Evolutionary conservation across 2,329 filamentous ascomycete species (phyloP).

Genomic region (Chaetothyriales sp.): DNA sequence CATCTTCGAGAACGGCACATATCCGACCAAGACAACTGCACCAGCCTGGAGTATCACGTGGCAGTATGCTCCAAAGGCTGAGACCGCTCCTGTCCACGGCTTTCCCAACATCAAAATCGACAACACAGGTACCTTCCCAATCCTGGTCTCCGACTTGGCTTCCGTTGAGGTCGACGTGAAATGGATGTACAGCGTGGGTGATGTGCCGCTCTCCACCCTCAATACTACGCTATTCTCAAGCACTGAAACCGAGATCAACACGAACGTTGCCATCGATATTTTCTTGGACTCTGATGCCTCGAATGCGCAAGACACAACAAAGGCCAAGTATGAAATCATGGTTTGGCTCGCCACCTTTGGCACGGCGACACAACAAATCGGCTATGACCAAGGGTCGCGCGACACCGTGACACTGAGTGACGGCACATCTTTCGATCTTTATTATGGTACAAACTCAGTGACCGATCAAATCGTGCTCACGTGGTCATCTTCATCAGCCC

Average conservation of each 20-base stretch:
- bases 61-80: slow-evolving; percentile 34
- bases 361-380: slow-evolving; percentile 36
- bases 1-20: slow-evolving; percentile 38
- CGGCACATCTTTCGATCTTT: slow-evolving; percentile 33
- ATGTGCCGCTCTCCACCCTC: slow-evolving; percentile 26
- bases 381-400: slow-evolving; percentile 23
- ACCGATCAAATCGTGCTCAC: slow-evolving; percentile 36
- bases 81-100: slow-evolving; percentile 38
- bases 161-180: slow-evolving; percentile 33
- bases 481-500: slow-evolving; percentile 29
- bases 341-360: slow-evolving; percentile 42
- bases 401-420: slow-evolving; percentile 26
- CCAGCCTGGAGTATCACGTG: slow-evolving; percentile 42
- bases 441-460: slow-evolving; percentile 28
- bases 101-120: slow-evolving; percentile 42
- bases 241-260: slow-evolving; percentile 16
- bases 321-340: slow-evolving; percentile 41
- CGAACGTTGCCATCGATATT: slow-evolving; percentile 48
- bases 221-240: slow-evolving; percentile 22
- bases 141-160: slow-evolving; percentile 27
- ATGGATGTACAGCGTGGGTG: slow-evolving; percentile 40
- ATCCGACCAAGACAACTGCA: slow-evolving; percentile 33
- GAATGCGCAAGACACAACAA: slow-evolving; percentile 27
- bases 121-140: slow-evolving; percentile 30
- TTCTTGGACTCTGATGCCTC: slow-evolving; percentile 38